A percentile compares a stretch with the other conserved stretches of the same genome.
phyloP scores from a whole-genome alignment of 108 stramenopile genomes.

The Skeletonema potamos region DNA sequence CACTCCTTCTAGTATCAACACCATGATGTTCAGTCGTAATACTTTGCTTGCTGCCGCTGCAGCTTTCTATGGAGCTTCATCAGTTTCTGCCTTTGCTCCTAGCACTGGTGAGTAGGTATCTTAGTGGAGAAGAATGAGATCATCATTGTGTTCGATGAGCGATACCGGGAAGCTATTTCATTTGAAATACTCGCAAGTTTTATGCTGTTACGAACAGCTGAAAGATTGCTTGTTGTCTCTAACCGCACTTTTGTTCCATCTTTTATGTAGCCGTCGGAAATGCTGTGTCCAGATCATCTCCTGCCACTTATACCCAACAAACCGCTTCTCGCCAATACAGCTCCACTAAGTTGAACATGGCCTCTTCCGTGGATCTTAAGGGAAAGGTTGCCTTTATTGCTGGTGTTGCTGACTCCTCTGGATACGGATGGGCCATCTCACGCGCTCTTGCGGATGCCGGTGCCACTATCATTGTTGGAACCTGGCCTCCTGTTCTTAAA shows the following conservation, averaged over 20 bases:
- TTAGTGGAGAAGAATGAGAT: not conserved
- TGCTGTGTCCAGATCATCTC: constrained; percentile 22
- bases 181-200: not conserved
- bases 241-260: not conserved
- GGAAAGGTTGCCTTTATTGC: constrained; percentile 97
- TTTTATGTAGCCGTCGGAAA: constrained; percentile 39
- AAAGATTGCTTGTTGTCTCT: not conserved
- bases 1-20: constrained; percentile 6
- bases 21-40: constrained; percentile 43
- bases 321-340: constrained; percentile 44
- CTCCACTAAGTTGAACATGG: constrained; percentile 54
- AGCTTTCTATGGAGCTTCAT: constrained; percentile 37
- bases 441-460: constrained; percentile 94
- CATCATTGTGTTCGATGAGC: not conserved
- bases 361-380: constrained; percentile 70
- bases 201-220: not conserved
- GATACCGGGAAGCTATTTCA: not conserved
- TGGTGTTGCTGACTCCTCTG: constrained; percentile 96
- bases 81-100: constrained; percentile 36
- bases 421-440: constrained; percentile 98
- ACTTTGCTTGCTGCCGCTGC: constrained; percentile 40
- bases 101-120: constrained; percentile 30
- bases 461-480: constrained; percentile 95
- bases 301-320: constrained; percentile 26
- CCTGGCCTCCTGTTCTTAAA: constrained; percentile 98